Evolutionary conservation across 495 filamentous ascomycete genomes (phyloP), one percentile per base, ranked within the genome.

Genomic region (Lichenothelia convexa): DNA sequence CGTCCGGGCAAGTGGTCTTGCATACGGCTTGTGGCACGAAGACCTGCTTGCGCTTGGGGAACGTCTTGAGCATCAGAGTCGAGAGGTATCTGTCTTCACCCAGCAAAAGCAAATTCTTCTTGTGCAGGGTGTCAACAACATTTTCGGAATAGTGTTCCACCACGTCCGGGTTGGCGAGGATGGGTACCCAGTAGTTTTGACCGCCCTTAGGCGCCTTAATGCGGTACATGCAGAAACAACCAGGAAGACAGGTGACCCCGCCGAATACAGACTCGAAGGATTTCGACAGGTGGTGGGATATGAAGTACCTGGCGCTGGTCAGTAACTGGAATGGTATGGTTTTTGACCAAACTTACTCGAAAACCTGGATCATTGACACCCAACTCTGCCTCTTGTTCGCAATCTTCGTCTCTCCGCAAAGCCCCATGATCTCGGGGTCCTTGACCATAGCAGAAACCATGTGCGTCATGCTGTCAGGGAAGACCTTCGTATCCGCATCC

Each of bases 151-250:
- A 99, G 56, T 95, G 91, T 58, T 95, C 91, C 33, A 99, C 91
- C 18, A 99, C 80, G 51, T 99, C 91, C 13, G 91, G 91, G 55
- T 95, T 99, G 40, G 91, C 91, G 34, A 99, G 69, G 49, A 99
- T 95, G 12, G 91, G 91, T 6, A 99, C 91, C 91, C 89, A 99
- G 60, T 93, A 95, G 59, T 95, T 94, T 56, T 94, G 83, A 12
- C 80, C 91, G 22, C 89, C 89, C 61, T 99, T 99, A 32, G 91
- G 91, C 2, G 89, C 80, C 58, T 99, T 99, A 69, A 99, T 93
- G 45, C 91, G 80, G 60, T 99, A 99, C 91, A 99, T 99, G 66
- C 84, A 93, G 74, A 99, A 99, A 65, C 91, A 99, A 32, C 91
- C 91, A 2, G 91, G 91, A 18, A 99, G 66, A 70, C 91, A 99